A percentile compares a stretch with the other conserved stretches of the same genome.
Conservation (phyloP, 1,284 basidiomycete genomes). For the Malassezia arunalokei region DNA sequence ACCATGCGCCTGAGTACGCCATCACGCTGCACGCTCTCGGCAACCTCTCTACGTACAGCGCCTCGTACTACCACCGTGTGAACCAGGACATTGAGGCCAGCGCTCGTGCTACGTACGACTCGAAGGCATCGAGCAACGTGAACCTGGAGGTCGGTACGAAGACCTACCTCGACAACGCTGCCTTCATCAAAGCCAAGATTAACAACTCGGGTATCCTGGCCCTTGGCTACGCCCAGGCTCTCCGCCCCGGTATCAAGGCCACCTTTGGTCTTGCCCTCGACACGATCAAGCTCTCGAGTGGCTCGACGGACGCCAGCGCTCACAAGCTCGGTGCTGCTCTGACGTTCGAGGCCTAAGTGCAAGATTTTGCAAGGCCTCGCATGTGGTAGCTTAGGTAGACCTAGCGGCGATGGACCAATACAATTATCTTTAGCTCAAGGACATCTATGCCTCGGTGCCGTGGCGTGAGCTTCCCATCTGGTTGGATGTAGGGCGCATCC, state of each 20-base stretch:
- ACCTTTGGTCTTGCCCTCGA: slow-evolving; percentile 58
- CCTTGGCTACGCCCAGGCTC: slow-evolving; percentile 42
- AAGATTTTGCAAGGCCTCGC: too few relatives aligned
- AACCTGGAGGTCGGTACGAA: slow-evolving; percentile 92
- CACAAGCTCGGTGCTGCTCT: slow-evolving; percentile 54
- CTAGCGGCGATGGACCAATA: background rate
- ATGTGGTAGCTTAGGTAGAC: background rate
- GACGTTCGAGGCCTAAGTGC: slow-evolving; percentile 50
- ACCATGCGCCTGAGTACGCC: slow-evolving; percentile 91
- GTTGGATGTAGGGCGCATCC: background rate
- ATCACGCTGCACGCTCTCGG: slow-evolving; percentile 87
- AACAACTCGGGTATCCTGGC: slow-evolving; percentile 60
- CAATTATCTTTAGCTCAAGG: too few relatives aligned
- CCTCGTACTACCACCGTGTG: slow-evolving; percentile 98
- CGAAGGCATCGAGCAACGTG: slow-evolving; percentile 70
- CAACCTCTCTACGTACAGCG: slow-evolving; percentile 86
- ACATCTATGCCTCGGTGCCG: too few relatives aligned
- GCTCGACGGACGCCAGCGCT: slow-evolving; percentile 46
- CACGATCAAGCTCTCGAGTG: slow-evolving; percentile 38
- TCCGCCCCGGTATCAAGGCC: slow-evolving; percentile 75
- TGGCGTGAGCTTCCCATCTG: too few relatives aligned
- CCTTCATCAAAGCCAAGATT: slow-evolving; percentile 97
- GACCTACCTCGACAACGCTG: slow-evolving; percentile 69
- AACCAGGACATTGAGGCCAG: slow-evolving; percentile 88
- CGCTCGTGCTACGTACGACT: slow-evolving; percentile 77